Conservation (phyloP, 2,329 filamentous ascomycete species). For the Chaetoscypha palmicola region DNA sequence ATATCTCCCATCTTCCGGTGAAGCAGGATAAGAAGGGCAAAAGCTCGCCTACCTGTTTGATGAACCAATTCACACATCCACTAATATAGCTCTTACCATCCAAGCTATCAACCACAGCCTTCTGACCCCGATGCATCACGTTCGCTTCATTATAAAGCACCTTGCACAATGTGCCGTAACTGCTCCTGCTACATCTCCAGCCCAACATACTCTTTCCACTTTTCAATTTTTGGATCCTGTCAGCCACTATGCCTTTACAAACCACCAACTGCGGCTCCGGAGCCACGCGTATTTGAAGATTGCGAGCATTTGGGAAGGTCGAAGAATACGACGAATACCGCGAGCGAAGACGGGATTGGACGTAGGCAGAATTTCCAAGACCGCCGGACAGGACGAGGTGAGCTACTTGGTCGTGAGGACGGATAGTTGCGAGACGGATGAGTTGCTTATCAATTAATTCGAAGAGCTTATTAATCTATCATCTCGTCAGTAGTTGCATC, state of each 20-base stretch:
- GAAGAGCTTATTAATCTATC: slow-evolving; percentile 13
- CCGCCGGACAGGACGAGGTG: slow-evolving; percentile 38
- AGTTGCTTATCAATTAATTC: slow-evolving; percentile 16
- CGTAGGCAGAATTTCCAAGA: slow-evolving; percentile 36
- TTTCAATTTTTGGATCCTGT: slow-evolving; percentile 13
- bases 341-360: slow-evolving; percentile 31
- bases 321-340: slow-evolving; percentile 21
- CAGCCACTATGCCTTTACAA: slow-evolving; percentile 19
- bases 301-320: slow-evolving; percentile 8
- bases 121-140: slow-evolving; percentile 8
- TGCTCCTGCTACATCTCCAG: slow-evolving; percentile 13
- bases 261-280: slow-evolving; percentile 20
- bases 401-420: slow-evolving; percentile 17
- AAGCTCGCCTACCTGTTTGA: slow-evolving; percentile 15
- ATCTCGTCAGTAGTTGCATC: background rate
- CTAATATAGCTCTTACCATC: slow-evolving; percentile 16
- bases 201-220: slow-evolving; percentile 11
- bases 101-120: slow-evolving; percentile 8
- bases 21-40: too few species aligned
- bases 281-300: slow-evolving; percentile 14
- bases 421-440: slow-evolving; percentile 5
- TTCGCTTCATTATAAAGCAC: slow-evolving; percentile 9
- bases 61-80: slow-evolving; percentile 15
- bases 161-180: slow-evolving; percentile 14
- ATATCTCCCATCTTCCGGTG: too few species aligned